A percentile compares a stretch with the other conserved stretches of the same genome.
Evolutionary conservation across 176 grass and related monocot species (phyloP).

Genomic region (Microstegium vimineum): DNA sequence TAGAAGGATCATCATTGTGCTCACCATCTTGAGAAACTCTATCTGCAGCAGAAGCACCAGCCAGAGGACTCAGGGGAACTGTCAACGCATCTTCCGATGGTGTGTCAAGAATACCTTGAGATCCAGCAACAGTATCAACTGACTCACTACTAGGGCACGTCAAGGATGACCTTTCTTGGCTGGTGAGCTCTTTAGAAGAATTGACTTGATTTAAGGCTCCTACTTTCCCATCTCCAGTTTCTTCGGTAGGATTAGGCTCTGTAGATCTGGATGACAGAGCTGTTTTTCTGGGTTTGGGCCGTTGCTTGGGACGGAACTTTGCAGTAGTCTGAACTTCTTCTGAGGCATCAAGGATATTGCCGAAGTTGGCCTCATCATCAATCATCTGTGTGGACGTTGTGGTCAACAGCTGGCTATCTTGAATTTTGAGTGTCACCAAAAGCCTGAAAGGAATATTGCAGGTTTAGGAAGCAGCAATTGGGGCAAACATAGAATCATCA

Average conservation of each 20-base stretch:
- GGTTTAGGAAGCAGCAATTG: not conserved
- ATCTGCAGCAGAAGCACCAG: not conserved
- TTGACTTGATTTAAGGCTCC: not conserved
- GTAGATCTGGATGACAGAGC: slow-evolving; percentile 4
- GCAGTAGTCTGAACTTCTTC: not conserved
- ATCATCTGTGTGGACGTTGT: slow-evolving; percentile 14
- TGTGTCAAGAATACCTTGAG: not conserved
- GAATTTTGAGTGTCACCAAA: not conserved
- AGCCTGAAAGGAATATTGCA: not conserved
- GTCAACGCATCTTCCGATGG: not conserved
- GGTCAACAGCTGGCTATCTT: not conserved
- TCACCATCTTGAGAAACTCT: slow-evolving; percentile 17
- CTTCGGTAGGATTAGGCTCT: not conserved
- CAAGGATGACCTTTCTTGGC: slow-evolving; percentile 5
- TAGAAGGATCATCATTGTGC: not conserved
- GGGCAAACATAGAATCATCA: not conserved
- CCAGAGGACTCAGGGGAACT: slow-evolving; percentile 1
- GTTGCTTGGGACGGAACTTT: slow-evolving; percentile 35
- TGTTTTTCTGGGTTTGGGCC: slow-evolving; percentile 18
- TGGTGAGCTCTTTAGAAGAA: slow-evolving; percentile 2
- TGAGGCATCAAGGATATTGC: slow-evolving; percentile 6
- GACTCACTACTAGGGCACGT: not conserved
- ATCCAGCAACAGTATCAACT: not conserved
- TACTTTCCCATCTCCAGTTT: not conserved
- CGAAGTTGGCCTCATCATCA: slow-evolving; percentile 30